Percentiles rank a stretch among this genome's conserved stretches.
Evolutionary conservation across 2,329 filamentous ascomycete species (phyloP).

Genomic region (Fusarium hainanense): DNA sequence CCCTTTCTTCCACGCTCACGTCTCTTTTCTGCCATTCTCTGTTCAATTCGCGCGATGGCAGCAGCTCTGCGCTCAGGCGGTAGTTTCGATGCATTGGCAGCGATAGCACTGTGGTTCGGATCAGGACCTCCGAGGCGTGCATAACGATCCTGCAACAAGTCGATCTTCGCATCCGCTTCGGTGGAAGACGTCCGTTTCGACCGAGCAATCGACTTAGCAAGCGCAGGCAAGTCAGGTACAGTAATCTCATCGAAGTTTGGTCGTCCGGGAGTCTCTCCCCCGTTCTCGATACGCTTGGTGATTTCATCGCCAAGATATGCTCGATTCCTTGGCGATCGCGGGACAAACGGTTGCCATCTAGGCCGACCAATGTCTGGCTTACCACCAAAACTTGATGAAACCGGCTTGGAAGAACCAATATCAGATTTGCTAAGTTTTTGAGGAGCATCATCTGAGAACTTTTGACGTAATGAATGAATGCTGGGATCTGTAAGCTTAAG

Average conservation of each 20-base stretch:
- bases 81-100: constrained; percentile 57
- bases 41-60: constrained; percentile 65
- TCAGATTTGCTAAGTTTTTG: constrained; percentile 31
- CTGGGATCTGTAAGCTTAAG: constrained; percentile 32
- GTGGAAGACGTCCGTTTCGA: constrained; percentile 21
- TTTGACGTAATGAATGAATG: constrained; percentile 50
- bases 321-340: constrained; percentile 55
- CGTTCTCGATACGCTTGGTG: constrained; percentile 47
- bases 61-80: constrained; percentile 64
- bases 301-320: constrained; percentile 52
- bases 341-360: constrained; percentile 57
- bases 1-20: constrained; percentile 49
- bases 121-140: constrained; percentile 57
- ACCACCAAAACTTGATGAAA: constrained; percentile 33
- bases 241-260: constrained; percentile 40
- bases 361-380: constrained; percentile 49
- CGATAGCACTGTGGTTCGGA: constrained; percentile 47
- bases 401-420: constrained; percentile 18
- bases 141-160: constrained; percentile 60
- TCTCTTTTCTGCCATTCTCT: constrained; percentile 64
- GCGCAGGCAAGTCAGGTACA: constrained; percentile 45
- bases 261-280: constrained; percentile 41
- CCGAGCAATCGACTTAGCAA: constrained; percentile 42
- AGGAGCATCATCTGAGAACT: constrained; percentile 49
- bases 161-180: constrained; percentile 53